phyloP scores from a whole-genome alignment of 2,329 filamentous ascomycete species.

The Phialophora expanda region DNA sequence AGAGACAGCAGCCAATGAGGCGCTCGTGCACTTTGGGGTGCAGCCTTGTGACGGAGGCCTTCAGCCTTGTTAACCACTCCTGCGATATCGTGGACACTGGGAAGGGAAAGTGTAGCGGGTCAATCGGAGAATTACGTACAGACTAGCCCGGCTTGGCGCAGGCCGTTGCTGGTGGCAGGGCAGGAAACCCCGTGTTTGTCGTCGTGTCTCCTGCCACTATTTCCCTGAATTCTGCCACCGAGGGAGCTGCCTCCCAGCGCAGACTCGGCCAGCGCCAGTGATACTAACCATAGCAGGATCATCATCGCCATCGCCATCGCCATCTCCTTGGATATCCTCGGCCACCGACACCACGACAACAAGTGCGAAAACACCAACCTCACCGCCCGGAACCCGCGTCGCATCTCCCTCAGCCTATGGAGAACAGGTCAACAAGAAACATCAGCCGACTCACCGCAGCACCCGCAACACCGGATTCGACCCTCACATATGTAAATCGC shows the following conservation, averaged over 20 bases:
- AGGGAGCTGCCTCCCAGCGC: slow-evolving; percentile 12
- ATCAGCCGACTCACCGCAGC: slow-evolving; percentile 8
- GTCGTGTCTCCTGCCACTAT: slow-evolving; percentile 8
- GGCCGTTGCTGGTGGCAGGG: slow-evolving; percentile 12
- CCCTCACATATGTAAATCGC: background rate
- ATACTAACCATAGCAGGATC: slow-evolving; percentile 33
- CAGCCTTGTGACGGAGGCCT: too few species aligned
- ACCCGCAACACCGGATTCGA: background rate
- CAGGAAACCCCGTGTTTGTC: background rate
- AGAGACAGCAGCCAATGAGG: too few species aligned
- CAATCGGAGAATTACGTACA: background rate
- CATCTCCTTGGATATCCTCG: background rate
- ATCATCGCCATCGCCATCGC: background rate
- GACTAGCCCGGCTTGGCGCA: background rate
- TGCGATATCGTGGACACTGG: too few species aligned
- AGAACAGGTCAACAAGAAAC: slow-evolving; percentile 11
- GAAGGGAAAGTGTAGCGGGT: background rate
- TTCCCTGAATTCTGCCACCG: slow-evolving; percentile 5
- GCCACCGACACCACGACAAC: slow-evolving; percentile 13
- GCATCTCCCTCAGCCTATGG: slow-evolving; percentile 3
- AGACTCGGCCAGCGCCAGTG: slow-evolving; percentile 7
- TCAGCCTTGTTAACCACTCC: too few species aligned
- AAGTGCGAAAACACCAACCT: slow-evolving; percentile 8
- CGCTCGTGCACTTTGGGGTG: too few species aligned
- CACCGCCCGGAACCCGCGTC: slow-evolving; percentile 27